phyloP scores from a whole-genome alignment of 2,329 filamentous ascomycete genomes.

The Apiospora saccharicola region DNA sequence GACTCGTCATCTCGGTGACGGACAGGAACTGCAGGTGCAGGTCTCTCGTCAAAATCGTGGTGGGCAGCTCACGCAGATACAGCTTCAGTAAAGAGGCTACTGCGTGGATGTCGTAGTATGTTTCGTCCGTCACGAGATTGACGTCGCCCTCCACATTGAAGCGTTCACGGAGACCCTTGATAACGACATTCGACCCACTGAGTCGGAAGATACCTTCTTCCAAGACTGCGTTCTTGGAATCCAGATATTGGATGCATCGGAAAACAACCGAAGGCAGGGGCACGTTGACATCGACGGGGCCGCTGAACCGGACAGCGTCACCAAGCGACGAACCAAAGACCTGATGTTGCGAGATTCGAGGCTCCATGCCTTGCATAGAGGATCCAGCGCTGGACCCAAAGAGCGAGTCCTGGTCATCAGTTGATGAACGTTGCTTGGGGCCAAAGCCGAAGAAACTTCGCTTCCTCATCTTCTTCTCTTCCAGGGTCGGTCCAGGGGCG shows the following conservation, averaged over 20 bases:
- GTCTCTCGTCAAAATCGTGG: constrained; percentile 89
- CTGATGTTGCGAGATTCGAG: constrained; percentile 57
- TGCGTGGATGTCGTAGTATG: constrained; percentile 94
- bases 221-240: constrained; percentile 77
- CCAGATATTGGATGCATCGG: constrained; percentile 92
- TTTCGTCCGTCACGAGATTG: constrained; percentile 80
- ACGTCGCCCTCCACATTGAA: constrained; percentile 95
- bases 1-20: constrained; percentile 80
- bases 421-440: constrained; percentile 64
- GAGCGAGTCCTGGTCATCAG: constrained; percentile 64
- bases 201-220: constrained; percentile 98
- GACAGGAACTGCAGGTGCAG: constrained; percentile 88
- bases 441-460: constrained; percentile 77
- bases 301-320: constrained; percentile 85
- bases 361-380: constrained; percentile 44
- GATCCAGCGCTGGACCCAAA: constrained; percentile 58
- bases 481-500: constrained; percentile 57
- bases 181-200: constrained; percentile 95
- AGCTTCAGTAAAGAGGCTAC: constrained; percentile 93
- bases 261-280: constrained; percentile 92
- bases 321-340: constrained; percentile 87
- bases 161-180: constrained; percentile 87
- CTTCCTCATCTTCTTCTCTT: constrained; percentile 86
- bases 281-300: constrained; percentile 74
- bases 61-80: constrained; percentile 90